These are phyloP conservation scores for Dictyostelium brefeldianum DNA, from an alignment of 78 protist genomes.

Conservation along the genomic window DNA sequence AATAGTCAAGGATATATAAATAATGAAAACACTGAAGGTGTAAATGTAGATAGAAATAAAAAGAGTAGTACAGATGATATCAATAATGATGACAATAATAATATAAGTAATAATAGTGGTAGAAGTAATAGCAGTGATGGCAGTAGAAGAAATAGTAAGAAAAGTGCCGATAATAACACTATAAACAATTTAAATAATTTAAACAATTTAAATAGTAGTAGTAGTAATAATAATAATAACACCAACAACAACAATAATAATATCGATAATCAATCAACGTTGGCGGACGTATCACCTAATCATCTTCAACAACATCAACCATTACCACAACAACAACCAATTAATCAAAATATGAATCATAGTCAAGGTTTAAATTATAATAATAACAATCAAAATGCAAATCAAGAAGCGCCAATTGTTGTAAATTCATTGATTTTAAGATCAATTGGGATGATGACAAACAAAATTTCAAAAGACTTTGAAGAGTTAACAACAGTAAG, in stretches of 20 bases:
- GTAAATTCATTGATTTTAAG: constrained; percentile 20
- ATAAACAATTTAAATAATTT: not conserved
- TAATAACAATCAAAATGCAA: not conserved
- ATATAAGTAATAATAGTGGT: not conserved
- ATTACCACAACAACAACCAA: not conserved
- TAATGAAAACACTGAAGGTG: not conserved
- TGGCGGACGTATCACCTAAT: not conserved
- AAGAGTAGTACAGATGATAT: too few relatives aligned
- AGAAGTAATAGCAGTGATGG: not conserved
- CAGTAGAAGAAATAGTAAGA: not conserved
- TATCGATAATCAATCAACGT: not conserved
- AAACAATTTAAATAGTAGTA: not conserved
- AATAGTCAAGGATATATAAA: not conserved
- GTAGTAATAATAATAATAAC: not conserved
- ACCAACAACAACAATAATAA: not conserved
- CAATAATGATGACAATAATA: not conserved
- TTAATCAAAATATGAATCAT: not conserved
- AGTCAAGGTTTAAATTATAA: not conserved
- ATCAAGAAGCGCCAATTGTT: constrained; percentile 1
- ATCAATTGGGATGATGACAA: not conserved
- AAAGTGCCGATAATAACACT: not conserved
- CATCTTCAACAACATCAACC: not conserved
- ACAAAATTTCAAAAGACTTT: constrained; percentile 24
- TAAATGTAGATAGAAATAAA: too few relatives aligned
- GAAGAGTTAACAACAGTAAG: constrained; percentile 11